These are phyloP conservation scores for Crithidia expoeki DNA, from an alignment of 208 protist genomes.

Conservation along the genomic window DNA sequence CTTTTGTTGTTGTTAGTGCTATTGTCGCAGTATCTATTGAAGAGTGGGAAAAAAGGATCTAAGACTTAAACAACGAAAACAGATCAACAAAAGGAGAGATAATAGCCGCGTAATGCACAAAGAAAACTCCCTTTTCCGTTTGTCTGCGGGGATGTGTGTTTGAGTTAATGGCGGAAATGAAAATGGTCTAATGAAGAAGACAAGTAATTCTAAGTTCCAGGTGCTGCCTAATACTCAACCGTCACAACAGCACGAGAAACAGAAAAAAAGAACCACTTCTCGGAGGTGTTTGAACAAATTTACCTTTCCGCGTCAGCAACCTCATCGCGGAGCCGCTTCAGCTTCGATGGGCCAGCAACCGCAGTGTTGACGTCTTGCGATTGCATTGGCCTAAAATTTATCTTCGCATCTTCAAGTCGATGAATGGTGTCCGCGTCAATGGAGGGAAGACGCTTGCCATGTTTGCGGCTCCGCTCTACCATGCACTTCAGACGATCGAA, in stretches of 20 bases:
- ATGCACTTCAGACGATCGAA: conserved; percentile 81
- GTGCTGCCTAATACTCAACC: not conserved
- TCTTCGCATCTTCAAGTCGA: conserved; percentile 56
- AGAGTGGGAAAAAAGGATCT: conserved; percentile 7
- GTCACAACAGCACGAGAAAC: too few relatives aligned
- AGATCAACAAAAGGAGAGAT: conserved; percentile 22
- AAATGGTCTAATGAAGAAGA: not conserved
- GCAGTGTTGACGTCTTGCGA: conserved; percentile 26
- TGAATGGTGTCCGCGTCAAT: conserved; percentile 53
- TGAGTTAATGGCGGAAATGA: not conserved
- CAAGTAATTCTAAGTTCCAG: not conserved
- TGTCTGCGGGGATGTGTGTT: too few relatives aligned
- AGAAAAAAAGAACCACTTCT: too few relatives aligned
- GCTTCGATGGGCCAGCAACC: conserved; percentile 3
- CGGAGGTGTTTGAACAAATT: too few relatives aligned
- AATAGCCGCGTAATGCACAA: not conserved
- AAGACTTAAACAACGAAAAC: conserved; percentile 26
- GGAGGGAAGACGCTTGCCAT: conserved; percentile 38
- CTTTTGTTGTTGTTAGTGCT: not conserved
- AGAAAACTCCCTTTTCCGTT: not conserved
- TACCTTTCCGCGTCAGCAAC: not conserved
- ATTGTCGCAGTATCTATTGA: not conserved
- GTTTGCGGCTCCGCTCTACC: conserved; percentile 42
- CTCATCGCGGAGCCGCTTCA: conserved; percentile 36
- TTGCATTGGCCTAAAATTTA: conserved; percentile 30